Conservation (phyloP, 768 basidiomycete genomes). For the Pholiota molesta region DNA sequence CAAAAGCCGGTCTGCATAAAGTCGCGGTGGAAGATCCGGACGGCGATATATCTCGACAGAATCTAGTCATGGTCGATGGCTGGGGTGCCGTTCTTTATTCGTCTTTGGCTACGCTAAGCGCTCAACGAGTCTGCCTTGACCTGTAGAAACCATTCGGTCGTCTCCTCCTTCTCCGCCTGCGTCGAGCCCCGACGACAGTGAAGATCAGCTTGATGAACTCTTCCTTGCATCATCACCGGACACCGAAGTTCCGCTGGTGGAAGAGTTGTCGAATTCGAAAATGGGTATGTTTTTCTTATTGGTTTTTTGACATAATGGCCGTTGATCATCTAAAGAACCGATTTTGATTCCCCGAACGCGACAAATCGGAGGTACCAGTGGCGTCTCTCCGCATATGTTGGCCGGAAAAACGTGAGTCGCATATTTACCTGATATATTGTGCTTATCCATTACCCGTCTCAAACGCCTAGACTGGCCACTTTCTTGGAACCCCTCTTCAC, state of each 20-base stretch:
- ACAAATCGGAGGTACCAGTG: slow-evolving; percentile 44
- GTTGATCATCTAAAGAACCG: slow-evolving; percentile 40
- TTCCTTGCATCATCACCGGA: slow-evolving; percentile 51
- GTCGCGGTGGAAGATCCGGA: slow-evolving; percentile 38
- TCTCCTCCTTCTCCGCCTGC: slow-evolving; percentile 47
- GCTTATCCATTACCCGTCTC: background rate
- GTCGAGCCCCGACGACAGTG: slow-evolving; percentile 41
- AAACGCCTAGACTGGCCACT: slow-evolving; percentile 33
- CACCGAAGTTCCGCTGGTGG: slow-evolving; percentile 42
- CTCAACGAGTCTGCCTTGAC: background rate
- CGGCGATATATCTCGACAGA: slow-evolving; percentile 45
- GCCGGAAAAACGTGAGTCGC: slow-evolving; percentile 30
- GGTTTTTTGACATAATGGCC: background rate
- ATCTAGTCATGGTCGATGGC: slow-evolving; percentile 64
- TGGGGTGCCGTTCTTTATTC: slow-evolving; percentile 52
- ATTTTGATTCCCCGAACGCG: slow-evolving; percentile 55
- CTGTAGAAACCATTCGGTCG: slow-evolving; percentile 38
- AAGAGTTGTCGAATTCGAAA: slow-evolving; percentile 44
- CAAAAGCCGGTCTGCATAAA: slow-evolving; percentile 8
- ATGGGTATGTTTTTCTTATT: slow-evolving; percentile 43
- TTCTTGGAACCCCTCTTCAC: slow-evolving; percentile 40
- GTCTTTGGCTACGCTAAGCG: background rate
- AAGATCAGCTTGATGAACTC: slow-evolving; percentile 56
- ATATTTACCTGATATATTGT: background rate
- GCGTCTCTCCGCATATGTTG: slow-evolving; percentile 29